These are phyloP conservation scores for Fusarium aywerte DNA, from an alignment of 2,329 filamentous ascomycete species.

Conservation along the genomic window DNA sequence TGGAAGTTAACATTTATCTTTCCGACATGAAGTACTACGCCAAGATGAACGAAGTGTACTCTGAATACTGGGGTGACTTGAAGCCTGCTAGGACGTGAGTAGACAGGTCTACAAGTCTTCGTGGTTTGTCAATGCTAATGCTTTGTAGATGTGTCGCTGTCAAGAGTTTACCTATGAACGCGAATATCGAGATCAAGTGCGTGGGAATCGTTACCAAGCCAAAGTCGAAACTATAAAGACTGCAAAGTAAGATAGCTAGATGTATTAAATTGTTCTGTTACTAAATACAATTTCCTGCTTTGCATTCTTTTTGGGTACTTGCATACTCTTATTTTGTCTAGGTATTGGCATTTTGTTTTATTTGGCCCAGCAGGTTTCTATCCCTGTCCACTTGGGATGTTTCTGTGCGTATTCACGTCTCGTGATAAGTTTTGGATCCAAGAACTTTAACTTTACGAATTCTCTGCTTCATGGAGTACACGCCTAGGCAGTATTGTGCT, in stretches of 20 bases:
- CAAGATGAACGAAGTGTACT: conserved; percentile 78
- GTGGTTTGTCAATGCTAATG: neutral
- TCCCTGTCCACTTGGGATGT: no score
- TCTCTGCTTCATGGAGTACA: no score
- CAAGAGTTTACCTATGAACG: conserved; percentile 46
- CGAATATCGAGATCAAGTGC: conserved; percentile 49
- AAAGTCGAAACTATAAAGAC: conserved; percentile 27
- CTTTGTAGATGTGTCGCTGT: conserved; percentile 46
- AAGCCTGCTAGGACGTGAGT: conserved; percentile 55
- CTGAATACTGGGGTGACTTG: conserved; percentile 69
- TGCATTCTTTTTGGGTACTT: no score
- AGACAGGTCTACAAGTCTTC: accelerated
- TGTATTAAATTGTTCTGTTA: no score
- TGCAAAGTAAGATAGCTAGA: neutral
- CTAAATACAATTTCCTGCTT: no score
- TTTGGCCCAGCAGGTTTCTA: no score
- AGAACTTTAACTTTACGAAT: no score
- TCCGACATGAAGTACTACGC: conserved; percentile 77
- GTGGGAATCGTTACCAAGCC: conserved; percentile 39
- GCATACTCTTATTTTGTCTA: no score
- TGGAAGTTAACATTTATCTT: conserved; percentile 78
- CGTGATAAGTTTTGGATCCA: no score
- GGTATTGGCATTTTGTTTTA: no score
- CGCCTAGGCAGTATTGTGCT: no score
- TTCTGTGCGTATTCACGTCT: no score